Percentiles rank a stretch among this genome's conserved stretches.
Conservation (phyloP, 768 basidiomycete species). For the Gymnopilus junonius region DNA sequence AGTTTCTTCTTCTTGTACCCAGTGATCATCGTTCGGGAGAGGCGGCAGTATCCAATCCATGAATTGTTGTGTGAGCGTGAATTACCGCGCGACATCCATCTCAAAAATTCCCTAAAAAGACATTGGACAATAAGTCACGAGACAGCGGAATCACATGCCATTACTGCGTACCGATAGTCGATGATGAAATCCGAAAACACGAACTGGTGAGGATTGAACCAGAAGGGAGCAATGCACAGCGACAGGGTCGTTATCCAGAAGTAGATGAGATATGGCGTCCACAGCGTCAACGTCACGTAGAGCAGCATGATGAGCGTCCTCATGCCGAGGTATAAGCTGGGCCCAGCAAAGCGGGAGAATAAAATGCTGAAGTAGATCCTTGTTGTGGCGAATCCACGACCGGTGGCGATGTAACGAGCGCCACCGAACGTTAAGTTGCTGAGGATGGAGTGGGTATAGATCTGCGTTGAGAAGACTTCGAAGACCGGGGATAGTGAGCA, state of each 20-base stretch:
- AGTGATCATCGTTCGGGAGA: constrained; percentile 98
- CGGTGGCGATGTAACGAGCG: constrained; percentile 97
- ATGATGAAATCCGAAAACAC: constrained; percentile 96
- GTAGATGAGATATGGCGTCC: constrained; percentile 93
- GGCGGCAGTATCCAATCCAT: constrained; percentile 98
- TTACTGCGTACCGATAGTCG: constrained; percentile 75
- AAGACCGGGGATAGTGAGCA: constrained; percentile 92
- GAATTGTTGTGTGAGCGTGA: constrained; percentile 97
- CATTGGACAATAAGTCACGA: constrained; percentile 7
- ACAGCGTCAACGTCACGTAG: constrained; percentile 90
- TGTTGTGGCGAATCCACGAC: constrained; percentile 97
- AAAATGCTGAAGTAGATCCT: constrained; percentile 94
- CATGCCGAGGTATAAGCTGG: constrained; percentile 97
- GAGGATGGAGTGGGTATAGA: constrained; percentile 96
- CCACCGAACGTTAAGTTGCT: constrained; percentile 98
- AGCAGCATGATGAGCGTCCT: constrained; percentile 90
- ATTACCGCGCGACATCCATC: constrained; percentile 99
- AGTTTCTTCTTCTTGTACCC: constrained; percentile 99
- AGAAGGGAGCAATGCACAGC: constrained; percentile 93
- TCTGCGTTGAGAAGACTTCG: constrained; percentile 98
- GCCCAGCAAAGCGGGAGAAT: constrained; percentile 98
- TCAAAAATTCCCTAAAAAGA: constrained; percentile 81
- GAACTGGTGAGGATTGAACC: constrained; percentile 99
- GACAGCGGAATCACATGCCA: not conserved
- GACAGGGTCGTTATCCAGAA: constrained; percentile 97